Conservation (phyloP, 352 stramenopile genomes). For the Saprolegnia diclina region DNA sequence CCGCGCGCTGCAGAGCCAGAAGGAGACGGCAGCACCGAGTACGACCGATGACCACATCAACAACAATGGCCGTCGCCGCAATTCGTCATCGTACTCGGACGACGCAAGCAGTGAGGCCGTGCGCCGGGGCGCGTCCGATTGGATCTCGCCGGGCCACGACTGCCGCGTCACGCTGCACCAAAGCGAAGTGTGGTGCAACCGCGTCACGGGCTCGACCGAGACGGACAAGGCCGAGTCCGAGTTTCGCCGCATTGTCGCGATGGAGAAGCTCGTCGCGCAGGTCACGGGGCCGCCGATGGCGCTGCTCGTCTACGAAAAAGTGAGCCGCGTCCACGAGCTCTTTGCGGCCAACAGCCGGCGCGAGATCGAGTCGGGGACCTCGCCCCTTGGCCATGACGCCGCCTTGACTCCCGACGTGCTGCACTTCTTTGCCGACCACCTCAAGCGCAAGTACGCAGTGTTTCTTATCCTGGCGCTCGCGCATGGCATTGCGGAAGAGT, state of each 20-base stretch:
- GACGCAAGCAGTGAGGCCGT: background rate
- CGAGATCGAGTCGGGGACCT: slow-evolving; percentile 52
- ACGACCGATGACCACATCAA: slow-evolving; percentile 9
- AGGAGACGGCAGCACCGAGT: slow-evolving; percentile 34
- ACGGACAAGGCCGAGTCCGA: slow-evolving; percentile 83
- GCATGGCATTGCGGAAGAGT: slow-evolving; percentile 65
- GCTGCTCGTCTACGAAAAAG: slow-evolving; percentile 84
- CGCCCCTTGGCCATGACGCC: slow-evolving; percentile 34
- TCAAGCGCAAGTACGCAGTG: slow-evolving; percentile 84
- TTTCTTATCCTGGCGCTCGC: slow-evolving; percentile 78
- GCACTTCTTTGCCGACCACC: slow-evolving; percentile 78
- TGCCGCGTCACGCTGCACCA: slow-evolving; percentile 75
- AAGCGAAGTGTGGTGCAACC: slow-evolving; percentile 82
- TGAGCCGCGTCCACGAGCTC: slow-evolving; percentile 81
- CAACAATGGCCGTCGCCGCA: too few species aligned
- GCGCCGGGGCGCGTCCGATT: slow-evolving; percentile 28
- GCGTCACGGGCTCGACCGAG: slow-evolving; percentile 57
- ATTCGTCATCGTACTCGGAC: background rate
- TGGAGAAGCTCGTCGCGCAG: slow-evolving; percentile 79
- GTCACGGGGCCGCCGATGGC: slow-evolving; percentile 74
- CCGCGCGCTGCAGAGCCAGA: slow-evolving; percentile 53
- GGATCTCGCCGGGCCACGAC: slow-evolving; percentile 78
- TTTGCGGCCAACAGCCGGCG: slow-evolving; percentile 73
- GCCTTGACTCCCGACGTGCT: slow-evolving; percentile 54
- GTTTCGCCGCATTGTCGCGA: slow-evolving; percentile 70